Base-by-base conservation (phyloP, 176 grass and related monocot genomes). In the Rhynchospora breviuscula region DNA sequence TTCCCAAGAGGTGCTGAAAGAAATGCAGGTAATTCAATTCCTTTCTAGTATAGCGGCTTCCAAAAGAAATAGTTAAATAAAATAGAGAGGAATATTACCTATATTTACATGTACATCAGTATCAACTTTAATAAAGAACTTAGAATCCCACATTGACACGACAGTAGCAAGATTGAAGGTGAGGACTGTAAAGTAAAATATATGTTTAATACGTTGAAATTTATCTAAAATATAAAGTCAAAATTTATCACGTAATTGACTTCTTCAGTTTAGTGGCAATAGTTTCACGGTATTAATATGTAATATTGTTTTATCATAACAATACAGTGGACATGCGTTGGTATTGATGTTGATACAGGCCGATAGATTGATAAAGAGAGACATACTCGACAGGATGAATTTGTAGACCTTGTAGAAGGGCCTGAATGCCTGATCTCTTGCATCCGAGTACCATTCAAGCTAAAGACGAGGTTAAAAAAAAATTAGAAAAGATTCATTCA, bases 51-150 rank as follows among this genome's bases (percentile, higher is more conserved):
- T 12, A 17, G 12, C 13, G 64, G 49, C 14, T 47, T 65, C 81
- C 49, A 31, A 51, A 81, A 86, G 81, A 40, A 64, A 44, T 85
- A 79, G 5, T 35, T 2, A 19, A 1, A 61, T 10, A 65, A 57
- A 31, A 47, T 35, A 13, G 29, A 25, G 62, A 65, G 31, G 17
- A 85, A 68, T 84, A 25, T 83, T 89, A 97, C 94, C 92, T 84
- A 97, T 97, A 89, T 97, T 97, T 81, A 97, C 94, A 83, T 97
- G 94, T n/a, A 97, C 92, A 31, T 97, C 92, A 15, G 94, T 90
- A 31, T 97, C 94, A 61, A 97, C 94, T 61, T 97, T 97, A 52
- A 94, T 86, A 56, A 94, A 97, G 82, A 94, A 97, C 49, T 94
- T 87, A 75, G 92, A 92, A 64, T 97, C 94, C 94, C 94, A 97